A percentile compares a stretch with the other conserved stretches of the same genome.
These are phyloP conservation scores for Ustilago hordei DNA, from an alignment of 1,284 basidiomycete species.

Conservation along the genomic window DNA sequence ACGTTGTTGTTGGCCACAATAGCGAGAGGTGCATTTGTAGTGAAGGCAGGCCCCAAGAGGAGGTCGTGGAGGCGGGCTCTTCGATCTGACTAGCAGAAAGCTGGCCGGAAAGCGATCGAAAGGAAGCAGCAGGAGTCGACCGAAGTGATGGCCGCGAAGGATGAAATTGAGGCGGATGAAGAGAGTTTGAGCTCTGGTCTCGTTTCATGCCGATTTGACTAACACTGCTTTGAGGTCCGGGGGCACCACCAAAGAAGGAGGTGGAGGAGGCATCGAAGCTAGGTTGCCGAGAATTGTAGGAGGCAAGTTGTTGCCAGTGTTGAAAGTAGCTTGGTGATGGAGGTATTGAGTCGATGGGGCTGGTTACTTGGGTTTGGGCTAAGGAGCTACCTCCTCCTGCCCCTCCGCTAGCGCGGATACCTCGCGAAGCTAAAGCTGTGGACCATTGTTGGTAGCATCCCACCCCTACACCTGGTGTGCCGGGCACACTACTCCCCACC, in stretches of 20 bases:
- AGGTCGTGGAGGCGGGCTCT: conserved; percentile 5
- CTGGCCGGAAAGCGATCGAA: conserved; percentile 32
- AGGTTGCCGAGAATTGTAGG: conserved; percentile 35
- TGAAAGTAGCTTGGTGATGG: conserved; percentile 51
- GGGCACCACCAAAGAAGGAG: conserved; percentile 28
- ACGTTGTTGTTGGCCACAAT: conserved; percentile 58
- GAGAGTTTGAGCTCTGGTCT: conserved; percentile 16
- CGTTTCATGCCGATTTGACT: conserved; percentile 43
- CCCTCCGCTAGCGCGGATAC: conserved; percentile 34
- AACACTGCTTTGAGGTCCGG: conserved; percentile 45
- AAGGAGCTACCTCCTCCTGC: conserved; percentile 4
- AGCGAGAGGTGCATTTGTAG: conserved; percentile 61
- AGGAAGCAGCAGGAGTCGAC: conserved; percentile 28
- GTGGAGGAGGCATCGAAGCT: conserved; percentile 42
- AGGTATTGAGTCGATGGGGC: conserved; percentile 38
- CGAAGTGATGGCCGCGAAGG: conserved; percentile 28
- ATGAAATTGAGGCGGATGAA: conserved; percentile 25
- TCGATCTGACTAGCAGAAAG: conserved; percentile 14
- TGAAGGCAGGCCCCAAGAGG: conserved; percentile 44
- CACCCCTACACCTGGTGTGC: conserved; percentile 13
- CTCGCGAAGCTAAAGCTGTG: conserved; percentile 37
- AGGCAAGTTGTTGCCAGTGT: conserved; percentile 43
- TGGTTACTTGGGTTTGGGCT: conserved; percentile 33
- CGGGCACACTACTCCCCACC: conserved; percentile 27
- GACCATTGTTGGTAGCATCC: conserved; percentile 47